Base-by-base conservation (phyloP, 2,329 filamentous ascomycete species). In the Colletotrichum graminicola region DNA sequence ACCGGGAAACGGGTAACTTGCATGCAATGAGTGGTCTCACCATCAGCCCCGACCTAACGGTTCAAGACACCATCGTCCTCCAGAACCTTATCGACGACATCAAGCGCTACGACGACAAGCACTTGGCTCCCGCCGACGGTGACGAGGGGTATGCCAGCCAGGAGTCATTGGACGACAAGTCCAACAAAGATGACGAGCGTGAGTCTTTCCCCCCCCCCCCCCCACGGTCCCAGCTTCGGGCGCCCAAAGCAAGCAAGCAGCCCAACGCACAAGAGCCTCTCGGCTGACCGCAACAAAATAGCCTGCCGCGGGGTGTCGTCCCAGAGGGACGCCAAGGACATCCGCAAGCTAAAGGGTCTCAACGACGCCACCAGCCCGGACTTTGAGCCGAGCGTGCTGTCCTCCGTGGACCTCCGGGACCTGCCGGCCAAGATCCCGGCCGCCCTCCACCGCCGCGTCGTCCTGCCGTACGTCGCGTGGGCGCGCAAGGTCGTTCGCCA, bases 401-500 rank as follows among this genome's bases (percentile, higher is more conserved):
- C 79, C 7, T 80, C 80, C 1, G 76, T 80, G 62, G 85, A 87
- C 72, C 74, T 84, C 59, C 76, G 76, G 36, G 78, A 80, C 23
- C 63, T 83, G 39, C 71, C 76, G 34, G 62, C 75, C 54, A 80
- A 78, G 63, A 74, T 83, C 21, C 79, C 80, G 16, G 76, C 77
- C 1, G n/a, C 12, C 5, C 16, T 66, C 29, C 36, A 66, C 18
- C 62, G 26, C n/a, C 41, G 26, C 34, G 51, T 59, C 41, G 79
- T 82, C 6, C 71, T 88, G 56, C 88, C 90, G 0, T 94, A 93
- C 78, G 82, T 90, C 59, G 79, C 80, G 18, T 81, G 86, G 76
- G 91, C 88, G 1, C 84, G 83, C 52, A 80, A 78, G 2, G 79
- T 91, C 29, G 90, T 92, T 12, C 90, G 92, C 18, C 83, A 88